Conservation (phyloP, 2,329 filamentous ascomycete genomes). For the Calonectria crousiana region DNA sequence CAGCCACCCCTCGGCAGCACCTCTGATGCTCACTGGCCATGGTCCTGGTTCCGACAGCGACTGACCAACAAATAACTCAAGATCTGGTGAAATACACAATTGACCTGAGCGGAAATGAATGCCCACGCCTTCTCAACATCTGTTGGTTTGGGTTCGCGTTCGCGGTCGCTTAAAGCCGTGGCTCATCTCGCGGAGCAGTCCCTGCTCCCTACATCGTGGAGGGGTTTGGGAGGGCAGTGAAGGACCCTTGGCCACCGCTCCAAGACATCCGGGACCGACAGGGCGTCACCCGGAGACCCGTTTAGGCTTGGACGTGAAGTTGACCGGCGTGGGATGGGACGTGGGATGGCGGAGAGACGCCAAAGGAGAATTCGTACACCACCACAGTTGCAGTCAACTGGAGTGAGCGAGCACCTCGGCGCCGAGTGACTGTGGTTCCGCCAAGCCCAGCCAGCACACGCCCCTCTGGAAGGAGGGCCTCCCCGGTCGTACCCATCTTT, state of each 20-base stretch:
- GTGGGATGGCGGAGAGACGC: conserved; percentile 26
- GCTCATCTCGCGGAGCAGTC: conserved; percentile 3
- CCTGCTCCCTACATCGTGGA: not conserved
- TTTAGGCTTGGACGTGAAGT: conserved; percentile 18
- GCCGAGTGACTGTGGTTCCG: conserved; percentile 36
- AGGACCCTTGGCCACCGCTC: not conserved
- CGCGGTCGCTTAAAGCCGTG: not conserved
- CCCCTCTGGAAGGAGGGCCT: conserved; percentile 15
- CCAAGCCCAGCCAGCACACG: conserved; percentile 34
- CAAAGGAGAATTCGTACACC: conserved; percentile 9
- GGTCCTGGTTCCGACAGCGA: not conserved
- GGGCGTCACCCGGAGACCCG: conserved; percentile 2
- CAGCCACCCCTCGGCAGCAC: not conserved
- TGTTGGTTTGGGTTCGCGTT: conserved; percentile 6
- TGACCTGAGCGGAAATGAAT: not conserved
- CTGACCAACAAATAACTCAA: not conserved
- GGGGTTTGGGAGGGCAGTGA: not conserved
- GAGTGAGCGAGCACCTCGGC: conserved; percentile 24
- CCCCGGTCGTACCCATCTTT: conserved; percentile 8
- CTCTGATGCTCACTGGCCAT: conserved; percentile 7
- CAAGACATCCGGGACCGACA: conserved; percentile 8
- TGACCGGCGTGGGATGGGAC: conserved; percentile 27
- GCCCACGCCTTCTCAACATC: conserved; percentile 20
- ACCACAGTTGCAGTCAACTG: conserved; percentile 20
- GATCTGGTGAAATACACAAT: not conserved